These are phyloP conservation scores for Candida pini DNA, from an alignment of 805 yeast genomes.

Conservation along the genomic window DNA sequence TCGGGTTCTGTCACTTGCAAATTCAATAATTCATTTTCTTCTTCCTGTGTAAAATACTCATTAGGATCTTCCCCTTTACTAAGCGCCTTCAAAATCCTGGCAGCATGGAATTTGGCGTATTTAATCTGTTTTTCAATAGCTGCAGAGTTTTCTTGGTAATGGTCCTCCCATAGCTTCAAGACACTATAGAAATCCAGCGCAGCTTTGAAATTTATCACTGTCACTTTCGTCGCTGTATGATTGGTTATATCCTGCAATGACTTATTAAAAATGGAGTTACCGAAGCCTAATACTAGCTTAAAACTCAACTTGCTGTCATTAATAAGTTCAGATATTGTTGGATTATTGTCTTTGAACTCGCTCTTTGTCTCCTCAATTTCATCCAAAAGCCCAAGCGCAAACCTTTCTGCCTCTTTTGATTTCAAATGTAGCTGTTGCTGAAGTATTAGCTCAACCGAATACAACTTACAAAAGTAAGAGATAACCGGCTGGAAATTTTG, in stretches of 20 bases:
- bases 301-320: conserved; percentile 54
- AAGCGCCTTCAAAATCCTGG: conserved; percentile 46
- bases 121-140: conserved; percentile 37
- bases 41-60: conserved; percentile 40
- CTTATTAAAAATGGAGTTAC: conserved; percentile 50
- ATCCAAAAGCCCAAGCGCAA: conserved; percentile 61
- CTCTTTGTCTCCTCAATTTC: conserved; percentile 57
- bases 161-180: conserved; percentile 37
- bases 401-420: conserved; percentile 49
- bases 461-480: conserved; percentile 65
- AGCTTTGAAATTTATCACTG: conserved; percentile 49
- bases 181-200: conserved; percentile 49
- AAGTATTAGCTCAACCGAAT: conserved; percentile 70
- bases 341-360: conserved; percentile 32
- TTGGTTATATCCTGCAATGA: conserved; percentile 43
- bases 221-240: conserved; percentile 37
- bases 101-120: conserved; percentile 59
- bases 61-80: conserved; percentile 54
- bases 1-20: conserved; percentile 4
- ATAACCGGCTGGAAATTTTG: conserved; percentile 55
- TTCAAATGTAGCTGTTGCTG: conserved; percentile 51
- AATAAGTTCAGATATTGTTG: conserved; percentile 42
- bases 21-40: conserved; percentile 18
- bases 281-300: conserved; percentile 51
- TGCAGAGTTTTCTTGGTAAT: conserved; percentile 13